Base-by-base conservation (phyloP, 306 rosid genomes). In the Geum urbanum region DNA sequence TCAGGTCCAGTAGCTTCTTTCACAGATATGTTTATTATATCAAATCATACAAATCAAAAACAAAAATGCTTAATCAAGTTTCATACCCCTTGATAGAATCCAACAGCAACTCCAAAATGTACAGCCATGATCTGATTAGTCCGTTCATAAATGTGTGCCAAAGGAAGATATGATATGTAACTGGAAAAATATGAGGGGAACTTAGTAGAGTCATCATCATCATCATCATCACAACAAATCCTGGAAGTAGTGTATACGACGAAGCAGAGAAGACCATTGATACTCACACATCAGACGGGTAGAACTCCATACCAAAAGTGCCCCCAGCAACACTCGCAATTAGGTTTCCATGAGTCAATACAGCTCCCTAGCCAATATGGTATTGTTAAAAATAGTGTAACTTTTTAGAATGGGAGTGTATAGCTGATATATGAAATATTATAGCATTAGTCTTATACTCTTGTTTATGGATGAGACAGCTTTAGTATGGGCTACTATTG, bases 111-210 rank as follows among this genome's bases (percentile, higher is more conserved):
- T 58, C 99, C 99, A 54, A 76, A 89, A 79, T 86, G 71, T 81
- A 73, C 87, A 13, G 75, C n/a, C 76, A 79, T 54, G 71, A 87
- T 81, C 83, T 95, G 99, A 79, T 95, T 95, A 64, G 88, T 83
- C 81, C 97, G 92, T 78, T 95, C 99, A 40, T 91, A 95, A 71
- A 95, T 95, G 80, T 95, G 99, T 52, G 99, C 99, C 86, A 95
- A 82, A 46, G 99, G 99, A 71, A 95, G 99, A 83, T 95, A 95
- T 10, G 96, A 95, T 72, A 95, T 84, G 80, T 91, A 95, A 56
- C 99, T 95, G 92, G 74, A 56, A 79, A 77, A 65, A 57, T 63
- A 63, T 68, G 82, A 73, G 72, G 58, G 59, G 77, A 76, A 40
- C 52, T 75, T 64, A 77, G 78, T 57, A 64, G 72, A 69, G 76